Base-by-base conservation (phyloP, 805 yeast species). In the Tetrapisispora fleetii region DNA sequence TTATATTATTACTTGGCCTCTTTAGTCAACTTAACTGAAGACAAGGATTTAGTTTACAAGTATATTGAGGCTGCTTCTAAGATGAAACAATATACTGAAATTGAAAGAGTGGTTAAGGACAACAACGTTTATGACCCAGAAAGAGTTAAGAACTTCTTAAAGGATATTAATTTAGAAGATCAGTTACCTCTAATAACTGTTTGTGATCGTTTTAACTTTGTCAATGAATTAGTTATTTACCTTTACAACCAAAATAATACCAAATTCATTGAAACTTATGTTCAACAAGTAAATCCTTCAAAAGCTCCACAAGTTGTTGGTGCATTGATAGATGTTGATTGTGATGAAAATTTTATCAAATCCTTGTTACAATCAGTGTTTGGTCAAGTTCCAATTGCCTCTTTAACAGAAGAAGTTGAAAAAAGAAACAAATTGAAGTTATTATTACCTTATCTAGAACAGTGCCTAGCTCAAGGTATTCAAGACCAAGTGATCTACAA, bases 261-360 rank as follows among this genome's bases (percentile, higher is more conserved):
- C 80, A 89, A 93, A 69, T 93, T 91, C 60, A 93, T 93, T 68
- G 98, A 93, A 72, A 95, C 93, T 44, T 93, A 91, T 62, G 99
- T 93, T 49, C 98, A 93, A 73, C 95, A 89, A 65, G 98, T 93
- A 46, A 93, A 93, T 70, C 96, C 99, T 47, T 74, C 95, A 9
- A 87, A 85, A 66, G 87, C 99, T 17, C 95, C 99, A 7, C 95
- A 90, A 68, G 99, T 93, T 54, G 79, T 93, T 61, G 99, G 96
- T 52, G 98, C 95, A 42, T 76, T 93, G 62, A 74, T 93, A 56
- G 99, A 93, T 66, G 98, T 93, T 57, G 99, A 93, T 68, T 90
- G 97, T 71, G 98, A 93, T 58, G 99, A 93, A 68, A 68, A 71
- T 49, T 83, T 88, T 58, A 88, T 93, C 65, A 84, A 87, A 72